Conservation (phyloP, 2,329 filamentous ascomycete species). For the Tolypocladium paradoxum region DNA sequence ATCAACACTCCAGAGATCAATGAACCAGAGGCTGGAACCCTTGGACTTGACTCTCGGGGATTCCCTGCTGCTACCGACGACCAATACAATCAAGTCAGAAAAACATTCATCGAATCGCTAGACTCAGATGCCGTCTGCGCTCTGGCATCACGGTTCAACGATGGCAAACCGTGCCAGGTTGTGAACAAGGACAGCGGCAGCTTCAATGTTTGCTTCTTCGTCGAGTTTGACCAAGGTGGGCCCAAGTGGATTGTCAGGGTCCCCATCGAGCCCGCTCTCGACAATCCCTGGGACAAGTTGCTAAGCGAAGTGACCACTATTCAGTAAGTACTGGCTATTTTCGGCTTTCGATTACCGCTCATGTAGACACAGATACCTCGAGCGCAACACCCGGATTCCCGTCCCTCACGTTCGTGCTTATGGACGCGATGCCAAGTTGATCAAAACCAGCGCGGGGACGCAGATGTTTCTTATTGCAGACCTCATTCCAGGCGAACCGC, state of each 20-base stretch:
- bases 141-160: slow-evolving; percentile 11
- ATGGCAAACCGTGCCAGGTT: slow-evolving; percentile 8
- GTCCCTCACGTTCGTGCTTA: slow-evolving; percentile 11
- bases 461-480: slow-evolving; percentile 12
- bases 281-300: slow-evolving; percentile 14
- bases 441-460: not conserved
- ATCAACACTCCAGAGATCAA: not conserved
- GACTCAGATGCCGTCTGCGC: slow-evolving; percentile 9
- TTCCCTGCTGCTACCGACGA: not conserved
- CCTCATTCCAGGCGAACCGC: slow-evolving; percentile 9
- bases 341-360: not conserved
- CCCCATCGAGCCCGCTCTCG: slow-evolving; percentile 11
- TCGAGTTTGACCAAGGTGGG: slow-evolving; percentile 6
- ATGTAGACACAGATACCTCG: slow-evolving; percentile 10
- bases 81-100: not conserved
- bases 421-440: slow-evolving; percentile 6
- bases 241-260: slow-evolving; percentile 13
- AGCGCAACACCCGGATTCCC: slow-evolving; percentile 10
- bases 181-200: slow-evolving; percentile 9
- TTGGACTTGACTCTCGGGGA: too few relatives aligned
- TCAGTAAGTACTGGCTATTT: slow-evolving; percentile 4
- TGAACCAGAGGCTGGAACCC: not conserved
- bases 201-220: slow-evolving; percentile 14
- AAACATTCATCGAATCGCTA: slow-evolving; percentile 12
- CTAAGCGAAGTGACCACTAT: slow-evolving; percentile 15